Evolutionary conservation across 2,329 filamentous ascomycete species (phyloP), one percentile per base, ranked within the genome.

Genomic region (Septoria linicola): DNA sequence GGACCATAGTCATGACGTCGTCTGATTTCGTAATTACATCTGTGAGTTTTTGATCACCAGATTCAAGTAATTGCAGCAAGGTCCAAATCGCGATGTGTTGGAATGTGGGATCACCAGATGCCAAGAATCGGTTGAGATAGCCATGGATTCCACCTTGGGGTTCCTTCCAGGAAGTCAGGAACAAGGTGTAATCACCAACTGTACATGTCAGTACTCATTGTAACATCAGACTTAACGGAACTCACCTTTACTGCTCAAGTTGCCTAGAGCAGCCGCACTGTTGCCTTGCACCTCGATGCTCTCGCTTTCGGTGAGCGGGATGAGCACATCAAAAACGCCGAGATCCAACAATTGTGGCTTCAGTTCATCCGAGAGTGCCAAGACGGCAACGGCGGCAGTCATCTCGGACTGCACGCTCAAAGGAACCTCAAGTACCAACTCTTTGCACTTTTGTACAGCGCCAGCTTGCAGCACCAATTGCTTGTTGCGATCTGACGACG

Each of bases 11-110:
- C 50, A 96, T 88, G 59, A 99, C 87, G 59, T 96, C 89, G 58
- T 92, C 88, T 1, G 90, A 91, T 66, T 92, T 88, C 63, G 88
- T 85, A 61, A 99, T 96, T 41, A 89, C 83, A 42, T 85, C 84
- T 57, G 96, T 87, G n/a, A 99, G 78, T 49, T 83, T 86, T 72
- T 88, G 85, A 68, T 99, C 92, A 68, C 95, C 91, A 0, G 92
- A 96, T 72, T 99, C 93, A 43, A 99, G 84, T 3, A 99, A 80
- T 68, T 99, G 93, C 3, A 99, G 80, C 41, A 99, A 75, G 1
- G 93, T 99, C 93, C 93, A 99, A 58, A 97, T 96, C 43, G 93
- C 93, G 66, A 99, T 99, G 69, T 99, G 93, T 72, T 99, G 93
- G 78, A 99, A 99, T 0, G 93, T 99, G 1, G 93, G 85, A 67